Conservation (phyloP, 768 basidiomycete species). For the Leccinum fibrillosum region DNA sequence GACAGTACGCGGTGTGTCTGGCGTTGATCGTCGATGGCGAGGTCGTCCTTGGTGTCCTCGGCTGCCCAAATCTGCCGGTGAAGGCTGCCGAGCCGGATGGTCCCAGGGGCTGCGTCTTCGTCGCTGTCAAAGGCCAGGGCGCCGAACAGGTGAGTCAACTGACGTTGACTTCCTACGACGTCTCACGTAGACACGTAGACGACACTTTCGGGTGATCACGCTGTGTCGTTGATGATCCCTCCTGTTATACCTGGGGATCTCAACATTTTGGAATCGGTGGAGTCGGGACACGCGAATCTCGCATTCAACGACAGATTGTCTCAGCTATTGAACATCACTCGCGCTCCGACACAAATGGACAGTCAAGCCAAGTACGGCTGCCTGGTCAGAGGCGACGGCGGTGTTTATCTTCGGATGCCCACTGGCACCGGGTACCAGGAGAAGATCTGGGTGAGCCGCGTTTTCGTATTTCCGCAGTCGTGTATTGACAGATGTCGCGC, state of each 20-base stretch:
- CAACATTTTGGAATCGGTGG: constrained; percentile 87
- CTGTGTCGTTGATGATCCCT: constrained; percentile 49
- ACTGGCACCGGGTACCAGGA: constrained; percentile 77
- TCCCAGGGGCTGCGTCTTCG: constrained; percentile 76
- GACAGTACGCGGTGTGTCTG: constrained; percentile 91
- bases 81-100: constrained; percentile 50
- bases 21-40: constrained; percentile 76
- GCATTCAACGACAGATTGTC: constrained; percentile 77
- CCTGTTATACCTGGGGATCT: constrained; percentile 42
- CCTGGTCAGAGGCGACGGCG: constrained; percentile 83
- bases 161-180: background rate
- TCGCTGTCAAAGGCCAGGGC: constrained; percentile 87
- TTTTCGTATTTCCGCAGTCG: too few relatives aligned
- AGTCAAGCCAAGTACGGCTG: constrained; percentile 94
- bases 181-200: constrained; percentile 35
- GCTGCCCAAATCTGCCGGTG: constrained; percentile 89
- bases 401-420: constrained; percentile 78
- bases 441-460: constrained; percentile 87
- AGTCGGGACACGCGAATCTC: constrained; percentile 89
- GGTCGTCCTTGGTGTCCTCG: constrained; percentile 82
- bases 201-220: constrained; percentile 48
- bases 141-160: constrained; percentile 55
- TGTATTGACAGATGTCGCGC: background rate
- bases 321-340: constrained; percentile 58
- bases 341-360: constrained; percentile 80